Base-by-base conservation (phyloP, 768 basidiomycete species). In the Mycena metata region DNA sequence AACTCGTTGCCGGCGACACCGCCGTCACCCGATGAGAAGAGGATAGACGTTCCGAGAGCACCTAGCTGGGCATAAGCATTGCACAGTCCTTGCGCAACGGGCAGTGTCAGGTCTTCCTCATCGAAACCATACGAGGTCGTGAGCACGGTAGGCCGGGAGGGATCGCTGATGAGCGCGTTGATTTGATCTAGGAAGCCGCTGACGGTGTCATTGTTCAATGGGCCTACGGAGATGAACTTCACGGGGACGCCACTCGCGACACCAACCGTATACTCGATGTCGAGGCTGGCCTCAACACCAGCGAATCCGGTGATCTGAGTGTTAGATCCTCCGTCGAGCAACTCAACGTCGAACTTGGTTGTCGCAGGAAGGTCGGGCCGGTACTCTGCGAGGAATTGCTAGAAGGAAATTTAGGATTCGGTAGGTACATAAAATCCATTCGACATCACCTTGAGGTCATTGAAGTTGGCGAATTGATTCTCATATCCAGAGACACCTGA, bases 21-120 rank as follows among this genome's bases (percentile, higher is more conserved):
- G 2, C 69, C 66, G 42, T 88, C 86, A 21, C 88, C 86, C 12
- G 84, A 83, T 23, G 80, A 73, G 76, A 86, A 86, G 41, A 83
- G 66, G 17, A 88, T 17, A 5, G 84, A 83, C 26, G 83, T 75
- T 11, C 86, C 87, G 2, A 86, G 82, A 13, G 80, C 82, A 26
- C 85, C 85, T 30, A 88, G 81, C 56, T 79, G 75, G 1, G 83
- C n/a, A n/a, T n/a, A n/a, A n/a, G n/a, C n/a, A n/a, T n/a, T n/a
- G n/a, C n/a, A n/a, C n/a, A n/a, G n/a, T n/a, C n/a, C n/a, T n/a
- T n/a, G n/a, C n/a, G n/a, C n/a, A n/a, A n/a, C n/a, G n/a, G n/a
- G n/a, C n/a, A n/a, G n/a, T n/a, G n/a, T n/a, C n/a, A n/a, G n/a
- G n/a, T n/a, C n/a, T n/a, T n/a, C n/a, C n/a, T n/a, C n/a, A n/a